Evolutionary conservation across 2,329 filamentous ascomycete genomes (phyloP).

Genomic region (Arthrinium phaeospermum): DNA sequence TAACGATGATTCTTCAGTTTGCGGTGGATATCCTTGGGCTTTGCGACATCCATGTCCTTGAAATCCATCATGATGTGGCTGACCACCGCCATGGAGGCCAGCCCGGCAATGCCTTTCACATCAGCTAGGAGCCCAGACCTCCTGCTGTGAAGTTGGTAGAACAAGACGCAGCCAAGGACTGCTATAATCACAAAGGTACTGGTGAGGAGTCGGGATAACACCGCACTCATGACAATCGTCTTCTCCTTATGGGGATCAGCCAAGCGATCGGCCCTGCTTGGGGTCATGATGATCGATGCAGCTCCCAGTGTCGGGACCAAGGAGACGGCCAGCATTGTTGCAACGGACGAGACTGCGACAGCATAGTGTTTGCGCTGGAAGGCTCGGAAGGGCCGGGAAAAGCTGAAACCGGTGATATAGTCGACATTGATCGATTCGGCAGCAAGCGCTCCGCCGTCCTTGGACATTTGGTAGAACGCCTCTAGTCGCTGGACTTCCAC

Average conservation of each 20-base stretch:
- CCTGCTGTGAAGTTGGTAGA: constrained; percentile 65
- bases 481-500: constrained; percentile 71
- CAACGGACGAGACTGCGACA: constrained; percentile 69
- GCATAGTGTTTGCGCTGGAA: constrained; percentile 69
- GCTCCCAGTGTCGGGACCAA: constrained; percentile 72
- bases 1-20: constrained; percentile 71
- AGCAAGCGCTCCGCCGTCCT: constrained; percentile 63
- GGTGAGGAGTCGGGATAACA: constrained; percentile 68
- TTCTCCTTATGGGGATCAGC: constrained; percentile 56
- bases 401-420: constrained; percentile 72
- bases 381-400: constrained; percentile 68
- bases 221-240: constrained; percentile 58
- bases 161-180: constrained; percentile 59
- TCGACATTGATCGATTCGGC: constrained; percentile 75
- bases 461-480: constrained; percentile 70
- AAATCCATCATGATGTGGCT: constrained; percentile 78
- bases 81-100: constrained; percentile 77
- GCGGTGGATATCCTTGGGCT: constrained; percentile 69
- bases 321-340: constrained; percentile 69
- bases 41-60: constrained; percentile 71
- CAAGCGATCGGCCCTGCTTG: constrained; percentile 53
- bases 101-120: constrained; percentile 74
- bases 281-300: constrained; percentile 63
- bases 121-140: constrained; percentile 71
- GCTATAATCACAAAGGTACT: constrained; percentile 62